Percentiles rank a stretch among this genome's conserved stretches.
phyloP scores from a whole-genome alignment of 148 eudicot species.

The Arbutus unedo region DNA sequence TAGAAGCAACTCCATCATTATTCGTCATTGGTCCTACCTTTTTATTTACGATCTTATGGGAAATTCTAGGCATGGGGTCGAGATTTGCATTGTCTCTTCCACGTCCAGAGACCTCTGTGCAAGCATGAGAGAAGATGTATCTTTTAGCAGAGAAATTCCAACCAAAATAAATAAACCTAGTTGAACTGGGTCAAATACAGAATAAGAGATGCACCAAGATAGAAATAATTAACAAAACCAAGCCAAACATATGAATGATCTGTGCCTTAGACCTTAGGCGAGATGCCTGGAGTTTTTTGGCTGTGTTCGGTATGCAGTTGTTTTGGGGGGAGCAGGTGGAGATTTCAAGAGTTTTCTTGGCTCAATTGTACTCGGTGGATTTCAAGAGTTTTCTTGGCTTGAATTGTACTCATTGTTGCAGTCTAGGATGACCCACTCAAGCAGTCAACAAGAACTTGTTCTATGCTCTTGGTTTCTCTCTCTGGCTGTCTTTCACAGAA shows the following conservation, averaged over 20 bases:
- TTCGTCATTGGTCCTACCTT: constrained; percentile 47
- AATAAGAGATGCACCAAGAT: not conserved
- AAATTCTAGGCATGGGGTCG: constrained; percentile 52
- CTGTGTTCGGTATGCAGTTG: not conserved
- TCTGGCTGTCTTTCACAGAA: not conserved
- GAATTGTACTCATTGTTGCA: not conserved
- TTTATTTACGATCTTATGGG: constrained; percentile 52
- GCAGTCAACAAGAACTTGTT: not conserved
- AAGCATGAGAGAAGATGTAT: constrained; percentile 8
- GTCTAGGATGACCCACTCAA: not conserved
- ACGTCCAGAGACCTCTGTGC: constrained; percentile 80
- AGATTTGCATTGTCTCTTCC: constrained; percentile 71
- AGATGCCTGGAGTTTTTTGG: not conserved
- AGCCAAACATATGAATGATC: not conserved
- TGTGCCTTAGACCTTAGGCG: not conserved
- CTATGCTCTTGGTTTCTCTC: not conserved
- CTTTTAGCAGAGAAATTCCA: constrained; percentile 12
- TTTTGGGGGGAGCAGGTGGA: not conserved
- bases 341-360: constrained; percentile 3
- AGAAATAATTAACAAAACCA: not conserved
- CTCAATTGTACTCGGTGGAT: not conserved
- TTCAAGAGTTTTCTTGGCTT: not conserved
- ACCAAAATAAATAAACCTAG: not conserved
- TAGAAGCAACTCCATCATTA: constrained; percentile 69
- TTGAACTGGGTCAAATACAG: not conserved